A percentile compares a stretch with the other conserved stretches of the same genome.
phyloP scores from a whole-genome alignment of 78 protist species.

The slime mould (Dictyostelium discoideum) region DNA sequence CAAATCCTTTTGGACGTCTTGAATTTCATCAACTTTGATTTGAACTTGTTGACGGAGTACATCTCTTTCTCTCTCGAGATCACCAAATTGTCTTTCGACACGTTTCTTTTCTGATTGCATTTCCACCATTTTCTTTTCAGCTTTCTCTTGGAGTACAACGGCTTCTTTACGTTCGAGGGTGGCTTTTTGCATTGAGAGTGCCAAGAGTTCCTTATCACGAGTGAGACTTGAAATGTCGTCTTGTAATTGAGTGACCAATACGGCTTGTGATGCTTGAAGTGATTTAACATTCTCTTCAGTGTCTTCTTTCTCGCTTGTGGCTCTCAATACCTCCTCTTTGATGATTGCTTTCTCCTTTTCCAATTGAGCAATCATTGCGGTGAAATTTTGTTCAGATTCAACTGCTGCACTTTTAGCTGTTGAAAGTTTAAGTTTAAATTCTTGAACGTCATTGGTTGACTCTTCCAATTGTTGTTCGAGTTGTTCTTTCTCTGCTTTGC shows the following conservation, averaged over 20 bases:
- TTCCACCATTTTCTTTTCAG: slow-evolving; percentile 47
- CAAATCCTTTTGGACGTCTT: slow-evolving; percentile 43
- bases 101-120: slow-evolving; percentile 17
- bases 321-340: slow-evolving; percentile 42
- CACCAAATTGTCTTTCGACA: slow-evolving; percentile 77
- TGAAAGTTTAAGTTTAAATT: not conserved
- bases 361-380: slow-evolving; percentile 48
- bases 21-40: slow-evolving; percentile 66
- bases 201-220: slow-evolving; percentile 38
- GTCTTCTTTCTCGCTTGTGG: slow-evolving; percentile 25
- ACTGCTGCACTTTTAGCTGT: not conserved
- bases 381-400: slow-evolving; percentile 16
- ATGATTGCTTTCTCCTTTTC: slow-evolving; percentile 47
- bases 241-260: slow-evolving; percentile 52
- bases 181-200: slow-evolving; percentile 35
- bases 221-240: slow-evolving; percentile 12
- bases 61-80: slow-evolving; percentile 64
- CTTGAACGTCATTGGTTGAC: not conserved
- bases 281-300: slow-evolving; percentile 14
- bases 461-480: not conserved
- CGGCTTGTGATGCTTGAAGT: slow-evolving; percentile 55
- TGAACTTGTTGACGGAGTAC: slow-evolving; percentile 74
- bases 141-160: not conserved
- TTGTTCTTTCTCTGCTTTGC: not conserved
- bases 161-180: slow-evolving; percentile 43